Conservation (phyloP, 2,329 filamentous ascomycete species). For the Exophiala mesophila region DNA sequence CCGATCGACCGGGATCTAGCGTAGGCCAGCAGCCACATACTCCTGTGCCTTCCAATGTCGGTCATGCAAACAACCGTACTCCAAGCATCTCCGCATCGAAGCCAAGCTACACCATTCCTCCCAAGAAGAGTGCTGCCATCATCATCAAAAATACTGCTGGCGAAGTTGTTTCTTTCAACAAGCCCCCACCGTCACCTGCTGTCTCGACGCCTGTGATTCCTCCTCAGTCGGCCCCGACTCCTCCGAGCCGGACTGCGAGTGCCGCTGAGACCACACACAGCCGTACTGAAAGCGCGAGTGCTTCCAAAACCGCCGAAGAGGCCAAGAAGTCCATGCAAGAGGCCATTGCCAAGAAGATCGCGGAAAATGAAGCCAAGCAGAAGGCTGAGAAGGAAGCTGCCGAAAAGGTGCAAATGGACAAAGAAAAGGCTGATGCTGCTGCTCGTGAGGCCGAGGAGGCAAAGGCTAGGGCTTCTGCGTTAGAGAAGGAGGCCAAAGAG, state of each 20-base stretch:
- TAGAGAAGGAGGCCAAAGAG: slow-evolving; percentile 29
- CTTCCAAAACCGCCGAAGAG: slow-evolving; percentile 70
- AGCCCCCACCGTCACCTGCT: slow-evolving; percentile 59
- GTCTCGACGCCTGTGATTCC: slow-evolving; percentile 54
- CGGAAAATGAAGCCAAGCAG: slow-evolving; percentile 46
- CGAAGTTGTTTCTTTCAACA: slow-evolving; percentile 64
- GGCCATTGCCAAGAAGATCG: slow-evolving; percentile 46
- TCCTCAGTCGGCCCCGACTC: slow-evolving; percentile 70
- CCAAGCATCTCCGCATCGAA: slow-evolving; percentile 58
- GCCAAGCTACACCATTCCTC: slow-evolving; percentile 60
- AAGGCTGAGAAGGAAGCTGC: slow-evolving; percentile 35
- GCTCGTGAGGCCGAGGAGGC: slow-evolving; percentile 26
- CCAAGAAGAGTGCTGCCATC: slow-evolving; percentile 66
- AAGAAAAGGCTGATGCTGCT: slow-evolving; percentile 42
- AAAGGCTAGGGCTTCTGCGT: slow-evolving; percentile 26
- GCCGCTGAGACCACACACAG: slow-evolving; percentile 58
- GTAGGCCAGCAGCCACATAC: slow-evolving; percentile 52
- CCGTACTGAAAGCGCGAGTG: slow-evolving; percentile 64
- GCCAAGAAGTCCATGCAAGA: slow-evolving; percentile 71
- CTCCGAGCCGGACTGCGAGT: slow-evolving; percentile 70
- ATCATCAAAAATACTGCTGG: slow-evolving; percentile 80
- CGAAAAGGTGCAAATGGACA: slow-evolving; percentile 35
- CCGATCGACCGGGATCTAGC: slow-evolving; percentile 60
- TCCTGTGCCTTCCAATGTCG: slow-evolving; percentile 42
- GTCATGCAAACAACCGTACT: slow-evolving; percentile 50